These are phyloP conservation scores for Harringtonia lauricola DNA, from an alignment of 2,329 filamentous ascomycete species.

Conservation along the genomic window DNA sequence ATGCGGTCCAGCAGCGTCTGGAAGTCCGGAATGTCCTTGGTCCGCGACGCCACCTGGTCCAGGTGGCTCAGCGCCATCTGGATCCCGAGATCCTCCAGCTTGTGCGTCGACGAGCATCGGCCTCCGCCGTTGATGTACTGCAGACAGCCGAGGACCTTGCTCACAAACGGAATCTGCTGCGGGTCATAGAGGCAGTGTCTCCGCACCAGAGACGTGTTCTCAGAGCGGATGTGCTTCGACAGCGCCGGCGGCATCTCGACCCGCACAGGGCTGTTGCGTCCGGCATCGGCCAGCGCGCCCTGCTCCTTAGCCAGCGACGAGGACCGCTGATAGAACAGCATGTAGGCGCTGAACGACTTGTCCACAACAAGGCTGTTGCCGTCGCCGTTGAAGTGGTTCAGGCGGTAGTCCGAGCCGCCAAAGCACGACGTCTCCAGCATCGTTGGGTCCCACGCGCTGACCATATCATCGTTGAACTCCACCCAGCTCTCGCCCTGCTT, in stretches of 20 bases:
- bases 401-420: slow-evolving; percentile 53
- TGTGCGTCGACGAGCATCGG: slow-evolving; percentile 35
- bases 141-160: slow-evolving; percentile 47
- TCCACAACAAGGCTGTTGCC: slow-evolving; percentile 40
- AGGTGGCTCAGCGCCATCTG: slow-evolving; percentile 52
- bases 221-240: slow-evolving; percentile 50
- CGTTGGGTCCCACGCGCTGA: slow-evolving; percentile 62
- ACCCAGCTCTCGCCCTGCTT: slow-evolving; percentile 52
- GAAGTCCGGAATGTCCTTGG: slow-evolving; percentile 57
- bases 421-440: slow-evolving; percentile 70
- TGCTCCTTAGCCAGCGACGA: slow-evolving; percentile 49
- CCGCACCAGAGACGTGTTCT: slow-evolving; percentile 64
- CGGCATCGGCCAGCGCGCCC: slow-evolving; percentile 27
- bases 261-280: slow-evolving; percentile 28
- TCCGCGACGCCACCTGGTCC: slow-evolving; percentile 63
- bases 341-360: slow-evolving; percentile 84
- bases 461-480: slow-evolving; percentile 88
- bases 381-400: slow-evolving; percentile 30
- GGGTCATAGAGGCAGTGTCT: slow-evolving; percentile 73
- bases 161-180: slow-evolving; percentile 56
- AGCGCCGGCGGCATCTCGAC: slow-evolving; percentile 33
- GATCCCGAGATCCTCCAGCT: slow-evolving; percentile 38
- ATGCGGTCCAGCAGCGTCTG: slow-evolving; percentile 32
- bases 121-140: slow-evolving; percentile 32
- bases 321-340: slow-evolving; percentile 90